phyloP scores from a whole-genome alignment of 371 early-diverging fungal genomes.

The Mortierella sp. region DNA sequence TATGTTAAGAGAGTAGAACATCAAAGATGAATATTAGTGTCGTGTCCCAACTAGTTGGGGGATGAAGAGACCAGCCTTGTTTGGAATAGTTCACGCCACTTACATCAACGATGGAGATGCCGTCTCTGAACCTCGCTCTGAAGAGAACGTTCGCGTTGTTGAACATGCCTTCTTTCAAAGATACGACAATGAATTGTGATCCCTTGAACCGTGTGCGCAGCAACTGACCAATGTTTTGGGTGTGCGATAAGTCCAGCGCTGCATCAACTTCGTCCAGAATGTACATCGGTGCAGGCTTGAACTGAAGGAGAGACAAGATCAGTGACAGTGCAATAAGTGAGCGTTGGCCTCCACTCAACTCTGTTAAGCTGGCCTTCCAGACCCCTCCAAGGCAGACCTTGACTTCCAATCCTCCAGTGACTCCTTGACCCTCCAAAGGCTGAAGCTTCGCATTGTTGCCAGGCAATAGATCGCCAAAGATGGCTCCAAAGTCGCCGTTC shows the following conservation, averaged over 20 bases:
- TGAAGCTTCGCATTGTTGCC: conserved; percentile 91
- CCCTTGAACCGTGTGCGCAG: conserved; percentile 95
- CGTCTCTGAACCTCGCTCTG: conserved; percentile 95
- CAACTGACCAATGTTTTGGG: conserved; percentile 99
- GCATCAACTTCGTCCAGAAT: conserved; percentile 99
- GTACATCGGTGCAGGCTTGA: conserved; percentile 99
- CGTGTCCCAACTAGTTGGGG: too few relatives aligned
- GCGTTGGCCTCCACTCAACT: conserved; percentile 99
- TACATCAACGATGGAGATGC: conserved; percentile 93
- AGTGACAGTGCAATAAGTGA: conserved; percentile 97
- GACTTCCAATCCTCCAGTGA: conserved; percentile 93
- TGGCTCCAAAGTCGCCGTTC: conserved; percentile 94
- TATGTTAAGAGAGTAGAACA: neutral
- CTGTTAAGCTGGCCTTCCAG: conserved; percentile 98
- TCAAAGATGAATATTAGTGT: neutral
- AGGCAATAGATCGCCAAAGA: conserved; percentile 94
- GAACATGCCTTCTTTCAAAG: conserved; percentile 99
- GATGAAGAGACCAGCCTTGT: neutral
- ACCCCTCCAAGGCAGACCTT: conserved; percentile 97
- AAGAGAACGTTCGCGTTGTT: conserved; percentile 99
- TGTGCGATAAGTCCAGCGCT: conserved; percentile 98
- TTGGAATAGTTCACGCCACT: conserved; percentile 5
- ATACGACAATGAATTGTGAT: conserved; percentile 99
- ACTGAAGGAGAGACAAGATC: conserved; percentile 97
- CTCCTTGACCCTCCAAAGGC: conserved; percentile 81